These are phyloP conservation scores for Candida odintsovae DNA, from an alignment of 805 yeast species.

Conservation along the genomic window DNA sequence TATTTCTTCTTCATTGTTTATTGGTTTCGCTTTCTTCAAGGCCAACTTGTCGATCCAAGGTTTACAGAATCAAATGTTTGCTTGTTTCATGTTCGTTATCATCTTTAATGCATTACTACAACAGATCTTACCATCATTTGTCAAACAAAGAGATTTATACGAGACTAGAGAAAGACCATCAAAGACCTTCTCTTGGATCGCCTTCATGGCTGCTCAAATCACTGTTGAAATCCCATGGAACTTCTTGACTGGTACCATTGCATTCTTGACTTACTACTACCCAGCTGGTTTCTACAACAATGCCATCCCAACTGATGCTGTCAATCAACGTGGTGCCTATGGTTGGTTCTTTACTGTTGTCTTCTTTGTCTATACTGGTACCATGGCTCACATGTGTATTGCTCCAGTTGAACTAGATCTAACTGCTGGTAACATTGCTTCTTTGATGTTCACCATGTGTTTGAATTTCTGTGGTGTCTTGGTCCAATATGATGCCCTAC, in stretches of 20 bases:
- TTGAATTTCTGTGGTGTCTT: slow-evolving; percentile 75
- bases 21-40: slow-evolving; percentile 70
- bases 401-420: slow-evolving; percentile 54
- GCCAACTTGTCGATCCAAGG: slow-evolving; percentile 60
- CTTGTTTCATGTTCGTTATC: slow-evolving; percentile 62
- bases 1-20: slow-evolving; percentile 49
- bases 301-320: slow-evolving; percentile 52
- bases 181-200: slow-evolving; percentile 60
- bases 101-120: slow-evolving; percentile 51
- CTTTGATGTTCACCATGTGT: slow-evolving; percentile 51
- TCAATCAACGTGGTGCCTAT: slow-evolving; percentile 50
- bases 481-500: slow-evolving; percentile 43
- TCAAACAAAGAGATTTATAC: slow-evolving; percentile 55
- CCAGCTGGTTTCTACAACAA: slow-evolving; percentile 63
- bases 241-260: slow-evolving; percentile 50
- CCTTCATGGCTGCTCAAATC: slow-evolving; percentile 56
- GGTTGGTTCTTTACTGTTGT: slow-evolving; percentile 38
- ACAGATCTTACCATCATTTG: slow-evolving; percentile 59
- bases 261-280: slow-evolving; percentile 61
- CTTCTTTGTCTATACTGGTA: slow-evolving; percentile 43
- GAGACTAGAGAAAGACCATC: slow-evolving; percentile 73
- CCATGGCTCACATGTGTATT: slow-evolving; percentile 50
- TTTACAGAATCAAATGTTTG: slow-evolving; percentile 77
- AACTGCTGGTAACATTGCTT: slow-evolving; percentile 56
- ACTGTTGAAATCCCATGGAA: slow-evolving; percentile 65